Conservation (phyloP, 2,329 filamentous ascomycete species). For the Zasmidium cellare region DNA sequence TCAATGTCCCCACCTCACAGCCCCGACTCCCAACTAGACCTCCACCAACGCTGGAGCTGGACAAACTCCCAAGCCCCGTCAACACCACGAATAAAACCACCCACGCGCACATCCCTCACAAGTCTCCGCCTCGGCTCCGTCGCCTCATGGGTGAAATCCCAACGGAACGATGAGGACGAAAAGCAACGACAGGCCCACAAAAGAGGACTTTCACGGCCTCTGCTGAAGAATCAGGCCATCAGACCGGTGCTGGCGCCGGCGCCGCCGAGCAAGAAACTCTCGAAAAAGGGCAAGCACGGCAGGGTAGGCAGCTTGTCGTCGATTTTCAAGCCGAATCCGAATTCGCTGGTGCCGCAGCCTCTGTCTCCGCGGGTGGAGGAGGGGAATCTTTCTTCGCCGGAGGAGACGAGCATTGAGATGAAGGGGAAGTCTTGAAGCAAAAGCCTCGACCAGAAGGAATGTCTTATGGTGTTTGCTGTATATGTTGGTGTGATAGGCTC, state of each 20-base stretch:
- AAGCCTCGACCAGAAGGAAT: background rate
- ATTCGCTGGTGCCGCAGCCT: background rate
- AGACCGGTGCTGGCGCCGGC: conserved; percentile 9
- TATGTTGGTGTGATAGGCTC: background rate
- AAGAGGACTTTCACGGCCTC: conserved; percentile 1
- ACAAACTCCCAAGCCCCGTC: conserved; percentile 31
- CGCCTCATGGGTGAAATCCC: conserved; percentile 10
- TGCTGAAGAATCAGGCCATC: conserved; percentile 19
- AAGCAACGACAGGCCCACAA: background rate
- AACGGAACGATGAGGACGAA: conserved; percentile 1
- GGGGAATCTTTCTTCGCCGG: background rate
- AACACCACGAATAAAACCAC: conserved; percentile 24
- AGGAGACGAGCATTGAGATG: conserved; percentile 3
- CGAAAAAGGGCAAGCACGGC: background rate
- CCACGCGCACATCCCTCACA: conserved; percentile 3
- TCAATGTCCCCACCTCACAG: background rate
- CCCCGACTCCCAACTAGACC: background rate
- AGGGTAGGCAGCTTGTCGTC: conserved; percentile 4
- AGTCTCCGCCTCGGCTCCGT: conserved; percentile 7
- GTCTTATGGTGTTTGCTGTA: background rate
- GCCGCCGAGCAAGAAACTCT: background rate
- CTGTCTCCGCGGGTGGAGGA: background rate
- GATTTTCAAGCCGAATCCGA: conserved; percentile 3
- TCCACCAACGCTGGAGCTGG: conserved; percentile 28
- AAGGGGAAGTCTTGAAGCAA: background rate